phyloP scores from a whole-genome alignment of 2,329 filamentous ascomycete genomes.

The Sporothrix curviconia region DNA sequence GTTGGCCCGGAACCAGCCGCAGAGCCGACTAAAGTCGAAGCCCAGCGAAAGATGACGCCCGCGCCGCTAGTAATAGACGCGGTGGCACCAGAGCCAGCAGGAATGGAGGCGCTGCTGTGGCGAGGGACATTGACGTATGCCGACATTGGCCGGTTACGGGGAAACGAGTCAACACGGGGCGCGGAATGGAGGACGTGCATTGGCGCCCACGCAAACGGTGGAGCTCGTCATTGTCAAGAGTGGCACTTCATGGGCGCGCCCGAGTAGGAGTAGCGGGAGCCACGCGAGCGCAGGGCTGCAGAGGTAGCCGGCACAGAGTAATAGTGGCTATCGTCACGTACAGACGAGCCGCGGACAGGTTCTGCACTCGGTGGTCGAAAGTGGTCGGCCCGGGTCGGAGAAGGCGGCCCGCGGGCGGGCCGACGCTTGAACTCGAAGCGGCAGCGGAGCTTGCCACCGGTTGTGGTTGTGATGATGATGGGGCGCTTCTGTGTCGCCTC shows the following conservation, averaged over 20 bases:
- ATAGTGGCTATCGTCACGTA: slow-evolving; percentile 44
- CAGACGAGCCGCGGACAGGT: slow-evolving; percentile 41
- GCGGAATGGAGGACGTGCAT: slow-evolving; percentile 26
- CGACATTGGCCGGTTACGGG: slow-evolving; percentile 35
- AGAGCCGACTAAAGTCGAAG: neutral
- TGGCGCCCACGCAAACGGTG: slow-evolving; percentile 43
- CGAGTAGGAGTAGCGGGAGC: slow-evolving; percentile 33
- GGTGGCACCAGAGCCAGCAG: neutral
- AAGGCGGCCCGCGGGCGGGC: slow-evolving; percentile 5
- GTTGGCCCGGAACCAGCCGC: slow-evolving; percentile 22
- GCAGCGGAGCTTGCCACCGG: slow-evolving; percentile 27
- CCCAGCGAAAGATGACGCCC: neutral
- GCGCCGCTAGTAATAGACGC: slow-evolving; percentile 20
- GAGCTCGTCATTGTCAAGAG: slow-evolving; percentile 46
- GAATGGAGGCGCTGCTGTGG: slow-evolving; percentile 31
- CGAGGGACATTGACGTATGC: slow-evolving; percentile 39
- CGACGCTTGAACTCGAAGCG: neutral
- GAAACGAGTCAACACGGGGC: slow-evolving; percentile 29
- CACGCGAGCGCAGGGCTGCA: slow-evolving; percentile 38
- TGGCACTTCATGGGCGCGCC: slow-evolving; percentile 39
- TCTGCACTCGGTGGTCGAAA: slow-evolving; percentile 37
- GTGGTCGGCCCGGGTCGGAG: slow-evolving; percentile 36
- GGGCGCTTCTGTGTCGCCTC: slow-evolving; percentile 46
- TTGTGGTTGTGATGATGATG: slow-evolving; percentile 52
- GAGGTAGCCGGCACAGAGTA: slow-evolving; percentile 55